Evolutionary conservation across 306 rosid species (phyloP).

Genomic region (Datisca glomerata): DNA sequence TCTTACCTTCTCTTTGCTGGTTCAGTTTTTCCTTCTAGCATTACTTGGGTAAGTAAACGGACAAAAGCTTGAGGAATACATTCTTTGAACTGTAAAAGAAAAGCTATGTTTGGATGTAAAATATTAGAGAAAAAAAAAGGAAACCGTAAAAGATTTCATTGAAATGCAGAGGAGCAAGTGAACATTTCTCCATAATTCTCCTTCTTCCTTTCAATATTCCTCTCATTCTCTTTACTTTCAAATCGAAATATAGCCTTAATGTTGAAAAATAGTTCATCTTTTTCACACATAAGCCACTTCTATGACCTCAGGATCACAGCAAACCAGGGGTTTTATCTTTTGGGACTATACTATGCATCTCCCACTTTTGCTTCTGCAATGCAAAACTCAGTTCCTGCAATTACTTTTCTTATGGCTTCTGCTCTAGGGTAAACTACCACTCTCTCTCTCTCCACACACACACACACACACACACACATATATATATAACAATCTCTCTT

Average conservation of each 20-base stretch:
- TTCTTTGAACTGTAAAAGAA: too few relatives aligned
- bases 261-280: not conserved
- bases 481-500: too few relatives aligned
- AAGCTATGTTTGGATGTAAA: too few relatives aligned
- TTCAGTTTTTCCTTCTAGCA: conserved; percentile 63
- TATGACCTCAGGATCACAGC: conserved; percentile 43
- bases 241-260: not conserved
- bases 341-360: conserved; percentile 56
- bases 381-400: conserved; percentile 67
- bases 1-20: conserved; percentile 39
- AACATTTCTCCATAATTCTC: too few relatives aligned
- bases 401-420: conserved; percentile 52
- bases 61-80: too few relatives aligned
- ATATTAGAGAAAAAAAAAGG: too few relatives aligned
- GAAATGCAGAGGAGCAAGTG: too few relatives aligned
- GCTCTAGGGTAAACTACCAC: conserved; percentile 29
- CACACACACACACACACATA: too few relatives aligned
- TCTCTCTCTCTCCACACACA: too few relatives aligned
- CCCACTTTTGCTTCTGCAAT: conserved; percentile 76
- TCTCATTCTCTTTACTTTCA: conserved; percentile 7
- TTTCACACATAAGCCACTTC: not conserved
- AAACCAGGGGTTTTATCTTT: conserved; percentile 61
- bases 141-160: too few relatives aligned
- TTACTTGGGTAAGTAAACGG: conserved; percentile 42
- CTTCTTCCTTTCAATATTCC: too few relatives aligned